phyloP scores from a whole-genome alignment of 2,329 filamentous ascomycete species.

The Macroventuria anomochaeta region DNA sequence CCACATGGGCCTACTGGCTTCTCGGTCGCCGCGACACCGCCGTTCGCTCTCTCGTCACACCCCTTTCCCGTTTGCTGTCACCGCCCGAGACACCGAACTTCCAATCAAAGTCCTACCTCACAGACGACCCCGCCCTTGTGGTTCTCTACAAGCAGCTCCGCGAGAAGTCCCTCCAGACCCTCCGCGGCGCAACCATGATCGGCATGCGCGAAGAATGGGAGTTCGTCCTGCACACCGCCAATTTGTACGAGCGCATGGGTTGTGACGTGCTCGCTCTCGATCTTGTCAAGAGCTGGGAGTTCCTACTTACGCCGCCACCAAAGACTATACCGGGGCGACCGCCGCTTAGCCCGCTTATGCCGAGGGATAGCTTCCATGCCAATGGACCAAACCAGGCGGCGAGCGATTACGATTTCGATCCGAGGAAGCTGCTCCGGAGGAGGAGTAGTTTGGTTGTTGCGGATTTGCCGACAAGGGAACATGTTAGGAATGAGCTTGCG shows the following conservation, averaged over 20 bases:
- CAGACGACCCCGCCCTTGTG: constrained; percentile 88
- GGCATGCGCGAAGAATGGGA: constrained; percentile 82
- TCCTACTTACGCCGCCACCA: constrained; percentile 60
- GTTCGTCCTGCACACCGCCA: constrained; percentile 85
- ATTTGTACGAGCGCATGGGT: constrained; percentile 87
- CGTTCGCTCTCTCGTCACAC: constrained; percentile 81
- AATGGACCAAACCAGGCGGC: constrained; percentile 27
- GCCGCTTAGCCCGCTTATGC: constrained; percentile 38
- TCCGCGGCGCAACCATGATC: constrained; percentile 83
- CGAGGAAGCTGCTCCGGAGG: constrained; percentile 71
- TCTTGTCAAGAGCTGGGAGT: constrained; percentile 83
- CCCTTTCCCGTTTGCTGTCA: constrained; percentile 75
- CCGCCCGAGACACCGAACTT: constrained; percentile 72
- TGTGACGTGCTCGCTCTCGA: constrained; percentile 89
- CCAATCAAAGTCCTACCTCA: constrained; percentile 78
- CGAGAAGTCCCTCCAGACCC: constrained; percentile 79
- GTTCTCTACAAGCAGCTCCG: constrained; percentile 87
- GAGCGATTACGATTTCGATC: constrained; percentile 58
- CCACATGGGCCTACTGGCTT: constrained; percentile 96
- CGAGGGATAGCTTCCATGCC: constrained; percentile 31
- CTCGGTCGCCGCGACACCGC: constrained; percentile 81
- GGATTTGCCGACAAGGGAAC: constrained; percentile 63
- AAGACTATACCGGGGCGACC: constrained; percentile 24
- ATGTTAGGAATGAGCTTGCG: constrained; percentile 29
- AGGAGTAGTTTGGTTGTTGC: constrained; percentile 81